Evolutionary conservation across 2,329 filamentous ascomycete species (phyloP).

Genomic region (Nemania bipapillata): DNA sequence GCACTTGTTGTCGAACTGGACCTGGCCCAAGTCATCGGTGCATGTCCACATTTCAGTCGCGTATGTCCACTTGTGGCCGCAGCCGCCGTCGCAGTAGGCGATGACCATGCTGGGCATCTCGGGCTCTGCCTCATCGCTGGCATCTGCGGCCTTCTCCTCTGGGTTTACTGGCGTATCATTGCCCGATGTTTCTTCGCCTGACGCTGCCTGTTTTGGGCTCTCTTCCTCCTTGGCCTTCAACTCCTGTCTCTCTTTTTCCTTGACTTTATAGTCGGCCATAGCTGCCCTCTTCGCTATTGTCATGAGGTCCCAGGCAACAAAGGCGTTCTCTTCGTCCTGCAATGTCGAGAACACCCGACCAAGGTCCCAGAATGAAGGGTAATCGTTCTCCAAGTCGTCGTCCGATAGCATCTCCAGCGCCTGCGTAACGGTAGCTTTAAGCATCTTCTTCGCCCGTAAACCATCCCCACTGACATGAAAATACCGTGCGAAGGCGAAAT

Average conservation of each 20-base stretch:
- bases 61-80: slow-evolving; percentile 6
- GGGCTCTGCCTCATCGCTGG: neutral
- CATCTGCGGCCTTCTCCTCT: no score
- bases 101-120: neutral
- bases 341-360: neutral
- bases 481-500: neutral
- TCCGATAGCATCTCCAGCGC: slow-evolving; percentile 9
- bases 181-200: no score
- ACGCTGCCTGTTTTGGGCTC: neutral
- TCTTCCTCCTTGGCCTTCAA: neutral
- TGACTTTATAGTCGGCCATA: neutral
- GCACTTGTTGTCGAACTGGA: slow-evolving; percentile 3
- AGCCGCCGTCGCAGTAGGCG: neutral
- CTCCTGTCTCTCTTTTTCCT: neutral
- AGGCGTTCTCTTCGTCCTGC: neutral
- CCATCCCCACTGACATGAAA: neutral
- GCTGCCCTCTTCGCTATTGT: neutral
- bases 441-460: neutral
- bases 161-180: no score
- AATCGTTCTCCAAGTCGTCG: neutral
- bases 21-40: neutral
- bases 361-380: slow-evolving; percentile 5
- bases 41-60: neutral
- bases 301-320: neutral
- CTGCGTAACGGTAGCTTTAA: neutral